Conservation (phyloP, 176 grass and related monocot species). For the Paspalum vaginatum region DNA sequence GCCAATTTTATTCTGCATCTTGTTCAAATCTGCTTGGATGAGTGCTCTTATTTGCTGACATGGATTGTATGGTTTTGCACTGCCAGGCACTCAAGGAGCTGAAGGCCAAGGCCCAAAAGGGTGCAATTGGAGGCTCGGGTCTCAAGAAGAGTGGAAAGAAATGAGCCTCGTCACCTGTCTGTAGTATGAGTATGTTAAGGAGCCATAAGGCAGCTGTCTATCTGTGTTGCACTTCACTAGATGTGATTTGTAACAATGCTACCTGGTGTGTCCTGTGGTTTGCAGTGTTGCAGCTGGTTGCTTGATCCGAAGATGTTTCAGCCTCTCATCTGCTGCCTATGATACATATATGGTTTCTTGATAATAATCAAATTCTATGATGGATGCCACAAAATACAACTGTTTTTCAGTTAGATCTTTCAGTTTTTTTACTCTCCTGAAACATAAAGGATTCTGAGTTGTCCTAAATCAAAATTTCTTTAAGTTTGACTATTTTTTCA, state of each 20-base stretch:
- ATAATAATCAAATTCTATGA: constrained; percentile 29
- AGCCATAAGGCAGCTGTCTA: constrained; percentile 27
- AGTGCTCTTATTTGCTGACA: not conserved
- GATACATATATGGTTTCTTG: constrained; percentile 2
- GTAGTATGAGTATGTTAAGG: not conserved
- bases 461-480: too few species aligned
- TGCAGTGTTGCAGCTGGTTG: constrained; percentile 28
- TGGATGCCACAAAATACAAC: not conserved
- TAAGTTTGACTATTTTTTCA: too few species aligned
- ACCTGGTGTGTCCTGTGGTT: constrained; percentile 24
- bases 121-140: constrained; percentile 76
- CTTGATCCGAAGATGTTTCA: constrained; percentile 33
- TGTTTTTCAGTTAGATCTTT: not conserved
- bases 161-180: constrained; percentile 40
- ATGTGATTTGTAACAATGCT: constrained; percentile 36
- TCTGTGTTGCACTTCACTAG: constrained; percentile 20
- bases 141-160: constrained; percentile 99
- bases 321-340: constrained; percentile 30
- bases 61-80: not conserved
- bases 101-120: constrained; percentile 90
- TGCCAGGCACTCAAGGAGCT: constrained; percentile 85
- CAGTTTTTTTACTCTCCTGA: not conserved
- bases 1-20: not conserved
- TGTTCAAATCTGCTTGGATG: not conserved
- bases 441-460: too few species aligned